Evolutionary conservation across 2,329 filamentous ascomycete genomes (phyloP), one percentile per base, ranked within the genome.

Genomic region (Myriosclerotinia scirpicola): DNA sequence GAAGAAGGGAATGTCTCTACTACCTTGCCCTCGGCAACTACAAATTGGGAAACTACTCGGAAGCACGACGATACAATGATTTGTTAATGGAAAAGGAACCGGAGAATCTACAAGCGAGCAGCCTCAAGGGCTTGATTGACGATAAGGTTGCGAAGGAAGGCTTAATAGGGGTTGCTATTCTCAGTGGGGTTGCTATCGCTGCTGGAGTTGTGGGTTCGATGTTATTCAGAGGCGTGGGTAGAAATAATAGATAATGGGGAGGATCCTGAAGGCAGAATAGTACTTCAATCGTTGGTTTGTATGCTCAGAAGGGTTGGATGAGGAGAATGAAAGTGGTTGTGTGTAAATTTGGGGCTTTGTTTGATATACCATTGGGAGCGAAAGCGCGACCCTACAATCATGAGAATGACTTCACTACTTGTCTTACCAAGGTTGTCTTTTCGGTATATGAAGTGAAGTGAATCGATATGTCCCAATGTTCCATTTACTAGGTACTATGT

Each of bases 1-100:
- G 95, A 74, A 90, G 95, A 76, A 90, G 95, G 76, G 95, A 99
- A 84, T 99, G 95, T 77, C 90, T 99, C 69, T 99, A 97, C 83
- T 99, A 99, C 80, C 88, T 99, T 64, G 95, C 92, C 36, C 86
- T 99, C 42, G 95, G 95, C 70, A 97, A 98, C 83, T 98, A 94
- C 86, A 98, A 98, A 83, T 87, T 99, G 56, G 94, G 93, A 69
- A 98, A 97, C 84, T 99, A 97, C 79, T 93, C 89, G 69, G 95
- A 99, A 77, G 94, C 94, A 68, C 85, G 94, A 75, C 86, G 92
- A 76, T 98, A 98, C 81, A 99, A 99, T 79, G 94, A 98, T 76
- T 84, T 94, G 60, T 82, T 99, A 69, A 80, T 98, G 64, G 92
- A 97, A 69, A 90, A 94, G 77, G 95, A 99, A 81, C 92, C 93